These are phyloP conservation scores for Sanguinoderma infundibulare DNA, from an alignment of 1,284 basidiomycete genomes.

Conservation along the genomic window DNA sequence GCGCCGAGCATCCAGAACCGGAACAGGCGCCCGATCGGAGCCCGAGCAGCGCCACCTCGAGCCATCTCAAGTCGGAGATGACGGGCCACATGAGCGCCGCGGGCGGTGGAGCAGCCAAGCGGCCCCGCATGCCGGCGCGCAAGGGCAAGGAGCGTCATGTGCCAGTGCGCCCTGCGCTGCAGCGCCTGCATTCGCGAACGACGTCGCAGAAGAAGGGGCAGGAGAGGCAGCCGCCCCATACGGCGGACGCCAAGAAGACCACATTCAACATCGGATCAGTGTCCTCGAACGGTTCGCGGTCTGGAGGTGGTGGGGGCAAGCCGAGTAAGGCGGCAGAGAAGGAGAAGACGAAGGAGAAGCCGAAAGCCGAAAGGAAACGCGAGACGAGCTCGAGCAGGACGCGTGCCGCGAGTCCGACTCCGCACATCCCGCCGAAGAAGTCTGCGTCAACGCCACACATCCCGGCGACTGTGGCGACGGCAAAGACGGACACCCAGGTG, in stretches of 20 bases:
- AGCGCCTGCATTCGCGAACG: constrained; percentile 27
- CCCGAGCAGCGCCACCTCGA: constrained; percentile 43
- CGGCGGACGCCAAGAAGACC: constrained; percentile 30
- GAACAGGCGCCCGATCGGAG: constrained; percentile 32
- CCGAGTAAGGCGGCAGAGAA: constrained; percentile 12
- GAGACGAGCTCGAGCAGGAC: too few relatives aligned
- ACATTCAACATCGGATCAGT: constrained; percentile 63
- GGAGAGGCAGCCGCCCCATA: constrained; percentile 13
- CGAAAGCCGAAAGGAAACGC: constrained; percentile 8
- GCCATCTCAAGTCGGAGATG: constrained; percentile 39
- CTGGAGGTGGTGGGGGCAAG: constrained; percentile 9
- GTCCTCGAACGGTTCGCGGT: constrained; percentile 52
- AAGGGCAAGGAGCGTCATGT: constrained; percentile 32
- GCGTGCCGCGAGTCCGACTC: constrained; percentile 12
- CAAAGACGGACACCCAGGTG: background rate
- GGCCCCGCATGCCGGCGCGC: constrained; percentile 16
- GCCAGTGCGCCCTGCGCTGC: constrained; percentile 26
- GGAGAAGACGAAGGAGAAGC: constrained; percentile 16
- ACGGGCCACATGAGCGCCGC: constrained; percentile 10
- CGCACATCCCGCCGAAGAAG: constrained; percentile 1
- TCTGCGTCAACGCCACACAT: background rate
- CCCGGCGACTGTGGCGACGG: background rate
- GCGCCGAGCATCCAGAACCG: background rate
- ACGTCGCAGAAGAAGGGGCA: constrained; percentile 23
- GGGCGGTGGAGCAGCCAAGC: constrained; percentile 8